Evolutionary conservation across 1,139 yeast species (phyloP).

Genomic region (Oligophagozyma castellii): DNA sequence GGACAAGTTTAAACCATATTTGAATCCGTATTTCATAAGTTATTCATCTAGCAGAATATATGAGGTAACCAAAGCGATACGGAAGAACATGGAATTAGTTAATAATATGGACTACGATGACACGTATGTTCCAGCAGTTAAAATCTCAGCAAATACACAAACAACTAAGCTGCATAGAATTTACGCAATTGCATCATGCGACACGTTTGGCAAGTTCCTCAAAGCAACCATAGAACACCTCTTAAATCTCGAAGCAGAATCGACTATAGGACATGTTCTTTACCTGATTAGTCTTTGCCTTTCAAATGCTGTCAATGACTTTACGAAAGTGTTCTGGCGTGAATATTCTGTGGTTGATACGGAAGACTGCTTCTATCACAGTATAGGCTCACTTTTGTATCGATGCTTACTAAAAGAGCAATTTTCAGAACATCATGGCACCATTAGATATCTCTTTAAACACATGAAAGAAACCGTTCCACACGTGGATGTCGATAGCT

Average conservation of each 20-base stretch:
- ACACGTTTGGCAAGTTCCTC: conserved; percentile 39
- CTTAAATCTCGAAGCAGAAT: conserved; percentile 34
- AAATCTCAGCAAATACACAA: conserved; percentile 21
- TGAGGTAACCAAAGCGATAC: conserved; percentile 39
- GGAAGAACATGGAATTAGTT: conserved; percentile 22
- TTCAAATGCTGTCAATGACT: conserved; percentile 19
- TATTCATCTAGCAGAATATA: conserved; percentile 69
- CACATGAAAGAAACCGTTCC: conserved; percentile 24
- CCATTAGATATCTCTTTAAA: conserved; percentile 40
- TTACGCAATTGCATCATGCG: conserved; percentile 37
- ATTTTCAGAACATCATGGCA: conserved; percentile 34
- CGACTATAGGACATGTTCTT: conserved; percentile 42
- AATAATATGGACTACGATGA: conserved; percentile 30
- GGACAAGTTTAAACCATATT: conserved; percentile 49
- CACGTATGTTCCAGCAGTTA: conserved; percentile 38
- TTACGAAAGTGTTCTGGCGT: conserved; percentile 23
- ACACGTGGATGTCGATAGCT: conserved; percentile 20
- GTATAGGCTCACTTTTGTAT: conserved; percentile 35
- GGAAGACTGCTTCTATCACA: conserved; percentile 29
- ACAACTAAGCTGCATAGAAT: conserved; percentile 29
- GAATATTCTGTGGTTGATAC: conserved; percentile 26
- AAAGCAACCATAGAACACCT: conserved; percentile 36
- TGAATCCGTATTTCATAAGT: conserved; percentile 63
- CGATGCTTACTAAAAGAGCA: conserved; percentile 29
- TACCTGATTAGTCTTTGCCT: conserved; percentile 55